Percentiles rank a stretch among this genome's conserved stretches.
phyloP scores from a whole-genome alignment of 2,329 filamentous ascomycete genomes.

The Cercospora sojina region DNA sequence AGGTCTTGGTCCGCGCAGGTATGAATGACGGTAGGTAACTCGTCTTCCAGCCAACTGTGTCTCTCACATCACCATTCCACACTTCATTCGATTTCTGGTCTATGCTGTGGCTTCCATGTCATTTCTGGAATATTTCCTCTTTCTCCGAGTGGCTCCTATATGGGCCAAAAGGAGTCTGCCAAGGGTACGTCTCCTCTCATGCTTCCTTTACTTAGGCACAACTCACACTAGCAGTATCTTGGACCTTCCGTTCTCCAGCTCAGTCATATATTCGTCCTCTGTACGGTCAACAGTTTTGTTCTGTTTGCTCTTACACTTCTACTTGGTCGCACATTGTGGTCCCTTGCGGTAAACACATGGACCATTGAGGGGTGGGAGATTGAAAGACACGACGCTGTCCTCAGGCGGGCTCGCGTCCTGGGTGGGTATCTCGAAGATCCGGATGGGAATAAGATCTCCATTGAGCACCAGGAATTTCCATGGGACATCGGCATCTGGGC shows the following conservation, averaged over 20 bases:
- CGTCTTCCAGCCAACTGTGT: constrained; percentile 64
- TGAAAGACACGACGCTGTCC: constrained; percentile 48
- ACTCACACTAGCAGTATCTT: constrained; percentile 55
- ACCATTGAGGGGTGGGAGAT: constrained; percentile 78
- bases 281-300: constrained; percentile 58
- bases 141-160: constrained; percentile 57
- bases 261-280: constrained; percentile 59
- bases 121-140: constrained; percentile 63
- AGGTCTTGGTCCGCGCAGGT: constrained; percentile 27
- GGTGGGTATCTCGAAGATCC: constrained; percentile 59
- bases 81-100: constrained; percentile 75
- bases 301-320: constrained; percentile 65
- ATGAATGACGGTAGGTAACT: constrained; percentile 35
- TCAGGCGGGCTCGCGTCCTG: constrained; percentile 48
- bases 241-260: constrained; percentile 64
- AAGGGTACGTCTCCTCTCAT: constrained; percentile 48
- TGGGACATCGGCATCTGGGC: constrained; percentile 75
- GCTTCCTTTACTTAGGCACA: background rate
- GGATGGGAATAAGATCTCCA: constrained; percentile 54
- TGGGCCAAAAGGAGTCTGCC: constrained; percentile 68
- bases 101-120: constrained; percentile 64
- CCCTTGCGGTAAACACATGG: constrained; percentile 67
- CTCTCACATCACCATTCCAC: constrained; percentile 75
- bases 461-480: constrained; percentile 71
- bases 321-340: constrained; percentile 60